phyloP scores from a whole-genome alignment of 768 basidiomycete genomes.

The Roridomyces roridus region DNA sequence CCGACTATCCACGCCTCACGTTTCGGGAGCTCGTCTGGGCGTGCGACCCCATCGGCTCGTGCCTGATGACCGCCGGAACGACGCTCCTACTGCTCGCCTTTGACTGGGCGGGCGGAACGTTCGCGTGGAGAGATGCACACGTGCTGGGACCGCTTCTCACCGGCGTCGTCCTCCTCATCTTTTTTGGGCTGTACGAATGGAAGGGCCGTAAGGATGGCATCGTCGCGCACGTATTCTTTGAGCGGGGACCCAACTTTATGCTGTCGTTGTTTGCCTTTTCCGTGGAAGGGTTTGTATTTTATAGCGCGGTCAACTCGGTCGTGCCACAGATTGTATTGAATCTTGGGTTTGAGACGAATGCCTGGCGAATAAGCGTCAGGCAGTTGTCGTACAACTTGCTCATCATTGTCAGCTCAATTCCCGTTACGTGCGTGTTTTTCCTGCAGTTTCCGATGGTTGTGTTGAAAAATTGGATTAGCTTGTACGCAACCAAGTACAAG shows the following conservation, averaged over 20 bases:
- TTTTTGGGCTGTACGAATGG: constrained; percentile 24
- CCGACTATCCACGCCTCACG: constrained; percentile 17
- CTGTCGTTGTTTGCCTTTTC: constrained; percentile 24
- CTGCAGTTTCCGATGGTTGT: not conserved
- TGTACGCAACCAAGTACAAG: constrained; percentile 25
- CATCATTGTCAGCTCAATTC: constrained; percentile 17
- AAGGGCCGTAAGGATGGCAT: constrained; percentile 26
- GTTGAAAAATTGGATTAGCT: not conserved
- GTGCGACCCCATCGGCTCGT: constrained; percentile 19
- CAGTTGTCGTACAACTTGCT: constrained; percentile 22
- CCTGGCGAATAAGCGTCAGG: constrained; percentile 25
- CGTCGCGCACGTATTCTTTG: constrained; percentile 25
- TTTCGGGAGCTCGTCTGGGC: constrained; percentile 18
- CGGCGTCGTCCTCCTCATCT: constrained; percentile 17
- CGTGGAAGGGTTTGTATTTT: constrained; percentile 26
- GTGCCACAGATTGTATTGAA: constrained; percentile 24
- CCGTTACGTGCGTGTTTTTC: constrained; percentile 21
- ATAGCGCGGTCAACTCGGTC: constrained; percentile 25
- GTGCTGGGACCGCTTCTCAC: constrained; percentile 19
- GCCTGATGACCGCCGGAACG: constrained; percentile 18
- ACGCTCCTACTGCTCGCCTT: constrained; percentile 25
- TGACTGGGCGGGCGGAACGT: constrained; percentile 26
- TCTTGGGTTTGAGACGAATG: constrained; percentile 23
- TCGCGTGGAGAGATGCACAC: constrained; percentile 20
- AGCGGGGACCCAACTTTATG: constrained; percentile 25